These are phyloP conservation scores for Aspergillus ochraceus DNA, from an alignment of 2,329 filamentous ascomycete genomes.

Conservation along the genomic window DNA sequence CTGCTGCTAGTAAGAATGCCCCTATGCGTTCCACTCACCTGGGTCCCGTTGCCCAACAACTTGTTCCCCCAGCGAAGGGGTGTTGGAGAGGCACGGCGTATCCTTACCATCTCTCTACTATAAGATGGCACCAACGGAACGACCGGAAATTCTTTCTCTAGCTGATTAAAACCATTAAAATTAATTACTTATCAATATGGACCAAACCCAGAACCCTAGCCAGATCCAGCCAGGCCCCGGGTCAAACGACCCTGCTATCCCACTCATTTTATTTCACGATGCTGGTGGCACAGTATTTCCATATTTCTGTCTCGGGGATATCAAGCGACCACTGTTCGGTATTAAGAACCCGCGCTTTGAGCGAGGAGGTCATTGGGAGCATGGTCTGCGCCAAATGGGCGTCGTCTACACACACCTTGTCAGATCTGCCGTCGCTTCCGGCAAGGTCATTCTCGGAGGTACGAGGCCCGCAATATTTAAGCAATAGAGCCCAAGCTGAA, in stretches of 20 bases:
- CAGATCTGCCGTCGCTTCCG: conserved; percentile 1
- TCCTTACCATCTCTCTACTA: neutral
- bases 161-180: neutral
- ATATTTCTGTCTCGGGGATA: conserved; percentile 2
- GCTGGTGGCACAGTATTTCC: conserved; percentile 8
- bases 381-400: conserved; percentile 9
- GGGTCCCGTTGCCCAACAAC: neutral
- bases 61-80: neutral
- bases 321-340: conserved; percentile 8
- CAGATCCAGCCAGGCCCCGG: neutral
- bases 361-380: conserved; percentile 6
- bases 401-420: conserved; percentile 7
- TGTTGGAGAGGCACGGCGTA: neutral
- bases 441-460: conserved; percentile 5
- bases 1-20: neutral
- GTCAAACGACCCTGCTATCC: neutral
- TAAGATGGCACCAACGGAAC: neutral
- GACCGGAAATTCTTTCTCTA: neutral
- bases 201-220: conserved; percentile 6
- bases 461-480: neutral
- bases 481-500: neutral
- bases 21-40: neutral
- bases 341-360: conserved; percentile 1
- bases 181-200: neutral
- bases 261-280: conserved; percentile 9